phyloP scores from a whole-genome alignment of 169 alveolate genomes.

The Plasmodium vivax region DNA sequence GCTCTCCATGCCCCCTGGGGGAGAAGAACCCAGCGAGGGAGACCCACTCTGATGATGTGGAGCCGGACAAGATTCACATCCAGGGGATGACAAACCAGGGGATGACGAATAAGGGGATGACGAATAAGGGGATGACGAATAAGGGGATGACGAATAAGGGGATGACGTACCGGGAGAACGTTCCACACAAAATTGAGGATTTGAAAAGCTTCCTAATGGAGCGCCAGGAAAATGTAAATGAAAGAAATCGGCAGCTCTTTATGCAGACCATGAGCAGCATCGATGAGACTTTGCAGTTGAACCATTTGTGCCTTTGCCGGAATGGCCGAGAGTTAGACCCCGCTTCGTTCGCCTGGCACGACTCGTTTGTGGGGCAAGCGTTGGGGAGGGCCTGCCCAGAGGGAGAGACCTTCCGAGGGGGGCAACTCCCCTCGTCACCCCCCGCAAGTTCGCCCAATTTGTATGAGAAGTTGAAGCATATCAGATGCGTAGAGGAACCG shows the following conservation, averaged over 20 bases:
- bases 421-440: background rate
- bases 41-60: background rate
- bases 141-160: too few relatives aligned
- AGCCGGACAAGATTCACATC: background rate
- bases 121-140: too few relatives aligned
- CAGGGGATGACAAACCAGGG: background rate
- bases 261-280: conserved; percentile 4
- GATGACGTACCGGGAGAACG: too few relatives aligned
- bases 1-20: background rate
- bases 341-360: conserved; percentile 13
- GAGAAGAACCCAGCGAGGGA: background rate
- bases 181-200: background rate
- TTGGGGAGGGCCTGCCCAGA: background rate
- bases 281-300: conserved; percentile 36
- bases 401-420: background rate
- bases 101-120: too few relatives aligned
- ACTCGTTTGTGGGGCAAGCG: conserved; percentile 19
- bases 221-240: background rate
- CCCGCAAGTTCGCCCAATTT: background rate
- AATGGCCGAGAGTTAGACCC: background rate
- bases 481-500: conserved; percentile 19
- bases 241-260: conserved; percentile 19
- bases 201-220: conserved; percentile 1
- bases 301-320: background rate
- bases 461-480: conserved; percentile 4